Base-by-base conservation (phyloP, 345 rosid genomes). In the Citrus maxima region DNA sequence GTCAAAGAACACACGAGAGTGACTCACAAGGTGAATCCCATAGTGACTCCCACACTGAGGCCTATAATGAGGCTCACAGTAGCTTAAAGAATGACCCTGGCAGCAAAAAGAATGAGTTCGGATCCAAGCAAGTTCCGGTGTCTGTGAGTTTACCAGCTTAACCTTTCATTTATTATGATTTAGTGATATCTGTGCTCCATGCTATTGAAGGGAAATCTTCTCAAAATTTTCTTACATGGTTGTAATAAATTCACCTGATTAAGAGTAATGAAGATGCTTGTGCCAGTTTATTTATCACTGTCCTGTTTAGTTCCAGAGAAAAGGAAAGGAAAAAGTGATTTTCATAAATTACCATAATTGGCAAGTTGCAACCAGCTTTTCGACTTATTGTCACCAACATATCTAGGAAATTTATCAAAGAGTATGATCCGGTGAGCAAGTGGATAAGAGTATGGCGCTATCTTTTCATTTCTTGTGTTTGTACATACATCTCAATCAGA, bases 131-230 rank as follows among this genome's bases (percentile, higher is more conserved):
- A 65, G 63, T 73, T 73, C 72, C 82, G 67, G 88, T 88, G 73
- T 87, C 82, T 73, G 89, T 88, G 75, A 90, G 87, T 82, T 56
- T 58, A 8, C 30, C 10, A 18, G 46, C 79, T 55, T n/a, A n/a
- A 60, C 34, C 34, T 40, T 25, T 64, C 49, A 28, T 7, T 51
- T 71, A 51, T 66, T 73, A 46, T 3, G 21, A 34, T 62, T 65
- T 34, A 19, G 62, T 16, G 10, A 27, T 24, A 19, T 5, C 24
- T 22, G 61, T 56, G n/a, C 61, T 56, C 61, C 61, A 22, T n/a
- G 1, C 61, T 22, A 56, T 56, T 22, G 24, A n/a, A 56, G 25
- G 61, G 61, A 56, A 56, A 6, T n/a, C 25, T 22, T 56, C 24
- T 22, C 61, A 6, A 56, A n/a, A 56, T 56, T 56, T 56, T 7